These are phyloP conservation scores for Mycena belliarum DNA, from an alignment of 768 basidiomycete species.

Conservation along the genomic window DNA sequence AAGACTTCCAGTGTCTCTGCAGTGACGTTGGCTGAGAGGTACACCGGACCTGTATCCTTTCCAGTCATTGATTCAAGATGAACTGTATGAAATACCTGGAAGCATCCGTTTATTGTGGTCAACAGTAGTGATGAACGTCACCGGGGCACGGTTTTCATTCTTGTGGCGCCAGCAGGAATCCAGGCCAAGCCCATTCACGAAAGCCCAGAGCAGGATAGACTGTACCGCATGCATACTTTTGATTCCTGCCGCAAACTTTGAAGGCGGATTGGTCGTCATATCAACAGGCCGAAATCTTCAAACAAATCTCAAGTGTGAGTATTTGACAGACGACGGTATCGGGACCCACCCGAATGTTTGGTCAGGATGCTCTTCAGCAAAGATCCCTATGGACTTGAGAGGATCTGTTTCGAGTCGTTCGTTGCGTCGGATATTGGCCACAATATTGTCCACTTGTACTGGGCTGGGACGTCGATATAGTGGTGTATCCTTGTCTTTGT, in stretches of 20 bases:
- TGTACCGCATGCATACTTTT: constrained; percentile 1
- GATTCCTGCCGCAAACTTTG: constrained; percentile 5
- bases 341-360: not conserved
- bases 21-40: not conserved
- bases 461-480: not conserved
- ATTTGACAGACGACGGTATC: too few relatives aligned
- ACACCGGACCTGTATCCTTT: constrained; percentile 2
- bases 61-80: too few relatives aligned
- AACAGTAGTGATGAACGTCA: constrained; percentile 17
- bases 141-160: constrained; percentile 19
- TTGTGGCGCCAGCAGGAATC: constrained; percentile 20
- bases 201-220: not conserved
- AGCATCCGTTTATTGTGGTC: constrained; percentile 12
- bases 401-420: not conserved
- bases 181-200: constrained; percentile 7
- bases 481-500: not conserved
- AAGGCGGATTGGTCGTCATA: constrained; percentile 1
- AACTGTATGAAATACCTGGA: constrained; percentile 16
- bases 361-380: not conserved
- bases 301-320: not conserved
- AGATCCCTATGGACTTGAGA: not conserved
- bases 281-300: not conserved
- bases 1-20: not conserved
- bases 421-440: not conserved
- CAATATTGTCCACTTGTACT: not conserved